Base-by-base conservation (phyloP, 495 filamentous ascomycete genomes). In the Aspergillus saccharolyticus region DNA sequence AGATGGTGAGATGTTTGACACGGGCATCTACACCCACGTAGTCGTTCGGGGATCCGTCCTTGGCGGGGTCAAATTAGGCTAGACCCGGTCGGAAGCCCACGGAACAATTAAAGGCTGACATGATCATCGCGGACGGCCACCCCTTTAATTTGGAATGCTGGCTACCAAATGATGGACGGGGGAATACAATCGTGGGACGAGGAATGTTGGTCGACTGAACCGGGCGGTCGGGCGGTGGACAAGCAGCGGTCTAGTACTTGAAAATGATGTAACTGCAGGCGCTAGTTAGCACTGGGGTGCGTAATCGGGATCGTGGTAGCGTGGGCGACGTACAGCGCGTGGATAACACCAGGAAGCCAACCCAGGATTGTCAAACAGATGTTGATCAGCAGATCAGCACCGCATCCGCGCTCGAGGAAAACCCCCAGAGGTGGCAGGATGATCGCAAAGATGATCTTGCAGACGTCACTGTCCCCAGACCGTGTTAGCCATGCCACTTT, bases 381-480 rank as follows among this genome's bases (percentile, higher is more conserved):
- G 79, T 94, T 96, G 81, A 96, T 91, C 64, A 89, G 74, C 61
- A 96, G 77, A 66, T 95, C 89, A 66, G 84, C 81, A 70, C 84
- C 82, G 76, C 88, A 91, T 68, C 91, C 91, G 42, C 86, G 84
- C 80, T 94, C 88, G 56, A 96, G 83, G 81, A 96, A 95, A 69
- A 96, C 92, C 72, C 90, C 90, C 33, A 96, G 79, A 61, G 92
- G 92, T 42, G 92, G 92, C 51, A 95, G 79, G 78, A 95, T 74
- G 77, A 95, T 78, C 76, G 90, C 88, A 69, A 92, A 78, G 75
- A 94, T 84, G 80, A 95, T 91, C 80, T 95, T 93, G 87, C 85
- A 86, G 80, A 93, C 89, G 70, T 95, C 90, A 74, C 89, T 92
- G 63, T 43, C 51, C 33, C 30, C 2, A 24, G 47, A 33, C 28